Conservation (phyloP, 2,329 filamentous ascomycete genomes). For the Pyricularia pennisetigena region DNA sequence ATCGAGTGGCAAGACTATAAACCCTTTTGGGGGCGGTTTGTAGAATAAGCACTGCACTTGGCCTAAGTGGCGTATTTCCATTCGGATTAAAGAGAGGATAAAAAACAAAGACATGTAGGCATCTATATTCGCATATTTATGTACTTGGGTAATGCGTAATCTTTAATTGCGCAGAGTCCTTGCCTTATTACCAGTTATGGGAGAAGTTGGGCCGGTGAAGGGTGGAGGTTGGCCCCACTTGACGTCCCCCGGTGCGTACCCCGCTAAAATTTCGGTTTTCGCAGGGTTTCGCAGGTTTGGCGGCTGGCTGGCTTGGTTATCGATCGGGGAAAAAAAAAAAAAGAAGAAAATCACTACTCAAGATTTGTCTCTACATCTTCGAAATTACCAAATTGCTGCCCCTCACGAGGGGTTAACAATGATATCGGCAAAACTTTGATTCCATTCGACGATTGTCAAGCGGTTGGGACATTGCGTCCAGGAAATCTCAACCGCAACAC, state of each 20-base stretch:
- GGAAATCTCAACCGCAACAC: not conserved
- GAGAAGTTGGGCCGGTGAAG: not conserved
- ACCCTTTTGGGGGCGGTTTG: too few species aligned
- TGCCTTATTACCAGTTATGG: too few species aligned
- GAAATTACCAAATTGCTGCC: not conserved
- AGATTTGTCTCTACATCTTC: not conserved
- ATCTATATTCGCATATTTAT: too few species aligned
- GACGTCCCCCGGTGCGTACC: not conserved
- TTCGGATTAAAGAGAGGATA: too few species aligned
- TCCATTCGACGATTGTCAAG: not conserved
- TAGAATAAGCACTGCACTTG: too few species aligned
- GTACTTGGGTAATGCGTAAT: too few species aligned
- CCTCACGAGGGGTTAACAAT: not conserved
- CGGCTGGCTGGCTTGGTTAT: not conserved
- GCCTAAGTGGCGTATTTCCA: too few species aligned
- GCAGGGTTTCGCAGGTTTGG: not conserved
- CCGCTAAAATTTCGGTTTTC: not conserved
- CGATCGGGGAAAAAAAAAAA: not conserved
- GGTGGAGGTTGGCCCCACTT: not conserved
- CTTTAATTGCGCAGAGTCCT: too few species aligned
- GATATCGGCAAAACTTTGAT: not conserved
- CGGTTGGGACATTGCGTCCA: not conserved
- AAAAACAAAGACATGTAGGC: too few species aligned
- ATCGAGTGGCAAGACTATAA: too few species aligned
- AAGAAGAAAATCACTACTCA: not conserved